Base-by-base conservation (phyloP, 169 alveolate genomes). In the Eimeria brunetti region DNA sequence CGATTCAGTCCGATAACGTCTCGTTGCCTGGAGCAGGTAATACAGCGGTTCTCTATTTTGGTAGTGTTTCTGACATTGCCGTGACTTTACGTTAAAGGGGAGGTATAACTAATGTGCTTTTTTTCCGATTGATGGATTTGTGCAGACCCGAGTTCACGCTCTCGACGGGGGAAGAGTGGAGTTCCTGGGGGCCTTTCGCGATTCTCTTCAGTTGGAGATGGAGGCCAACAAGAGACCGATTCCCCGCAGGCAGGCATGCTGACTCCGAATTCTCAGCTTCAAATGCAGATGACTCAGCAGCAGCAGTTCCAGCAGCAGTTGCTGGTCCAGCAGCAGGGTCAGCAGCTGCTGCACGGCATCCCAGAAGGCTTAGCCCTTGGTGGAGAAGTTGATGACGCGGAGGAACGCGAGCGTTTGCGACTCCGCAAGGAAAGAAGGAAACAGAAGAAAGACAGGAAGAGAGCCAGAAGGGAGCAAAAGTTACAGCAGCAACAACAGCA, bases 361-460 rank as follows among this genome's bases (percentile, higher is more conserved):
- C 91, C 91, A 58, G 76, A 51, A 33, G 91, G 51, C 44, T 7
- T 53, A 53, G 53, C 30, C 30, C 73, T 49, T 51, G 49, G 33
- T 24, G 60, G 41, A 11, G 91, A 58, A 38, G 38, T 56, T 18
- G 53, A 84, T 67, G 91, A 84, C 33, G 91, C 73, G 20, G 91
- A 84, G 53, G 91, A 84, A 51, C 73, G 91, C 73, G 91, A 84
- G 78, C 91, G 91, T 30, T 51, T 84, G 91, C 73, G 91, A 22
- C 91, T 84, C 56, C 91, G 91, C 30, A 84, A 84, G 76, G 91
- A 84, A 33, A 27, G 62, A 24, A 51, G 91, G 53, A 51, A 58
- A 46, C 91, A 84, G 33, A 84, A 84, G 76, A 84, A 84, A 58
- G 91, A 84, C 76, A 84, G 91, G 76, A 84, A 84, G 36, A 62